phyloP scores from a whole-genome alignment of 106 monocot species.

The Dactylorhiza incarnata region DNA sequence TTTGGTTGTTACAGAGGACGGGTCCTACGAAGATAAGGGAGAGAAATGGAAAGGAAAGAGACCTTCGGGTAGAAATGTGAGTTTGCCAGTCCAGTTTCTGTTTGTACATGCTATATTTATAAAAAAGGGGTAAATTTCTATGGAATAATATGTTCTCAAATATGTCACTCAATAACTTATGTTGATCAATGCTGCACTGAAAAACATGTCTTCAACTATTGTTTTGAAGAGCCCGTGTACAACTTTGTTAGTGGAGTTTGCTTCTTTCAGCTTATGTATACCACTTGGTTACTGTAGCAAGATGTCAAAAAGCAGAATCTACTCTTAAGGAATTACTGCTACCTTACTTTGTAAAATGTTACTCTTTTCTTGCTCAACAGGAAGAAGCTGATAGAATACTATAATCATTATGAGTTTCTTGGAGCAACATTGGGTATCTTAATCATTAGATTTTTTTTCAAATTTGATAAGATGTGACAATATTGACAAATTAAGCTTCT shows the following conservation, averaged over 20 bases:
- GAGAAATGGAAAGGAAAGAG: not conserved
- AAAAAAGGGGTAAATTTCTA: not conserved
- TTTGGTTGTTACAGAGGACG: not conserved
- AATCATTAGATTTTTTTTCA: not conserved
- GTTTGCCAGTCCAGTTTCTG: not conserved
- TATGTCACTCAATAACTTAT: no score
- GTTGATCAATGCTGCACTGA: not conserved
- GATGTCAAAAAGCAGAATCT: not conserved
- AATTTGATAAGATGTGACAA: not conserved
- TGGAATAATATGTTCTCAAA: not conserved
- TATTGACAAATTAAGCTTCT: not conserved
- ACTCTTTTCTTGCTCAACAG: not conserved
- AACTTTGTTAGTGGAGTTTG: not conserved
- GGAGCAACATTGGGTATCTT: no score
- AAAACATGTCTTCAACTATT: not conserved
- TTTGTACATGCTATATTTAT: not conserved
- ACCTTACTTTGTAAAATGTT: not conserved
- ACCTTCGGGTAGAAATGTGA: not conserved
- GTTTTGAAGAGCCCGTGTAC: not conserved
- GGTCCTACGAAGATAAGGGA: not conserved
- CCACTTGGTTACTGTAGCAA: not conserved
- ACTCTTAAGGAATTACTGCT: not conserved
- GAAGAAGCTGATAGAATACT: not conserved
- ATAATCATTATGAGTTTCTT: not conserved
- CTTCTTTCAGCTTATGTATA: not conserved